A percentile compares a stretch with the other conserved stretches of the same genome.
Conservation (phyloP, 192 early-diverging fungal genomes). For the Thoreauomyces humboldtii region DNA sequence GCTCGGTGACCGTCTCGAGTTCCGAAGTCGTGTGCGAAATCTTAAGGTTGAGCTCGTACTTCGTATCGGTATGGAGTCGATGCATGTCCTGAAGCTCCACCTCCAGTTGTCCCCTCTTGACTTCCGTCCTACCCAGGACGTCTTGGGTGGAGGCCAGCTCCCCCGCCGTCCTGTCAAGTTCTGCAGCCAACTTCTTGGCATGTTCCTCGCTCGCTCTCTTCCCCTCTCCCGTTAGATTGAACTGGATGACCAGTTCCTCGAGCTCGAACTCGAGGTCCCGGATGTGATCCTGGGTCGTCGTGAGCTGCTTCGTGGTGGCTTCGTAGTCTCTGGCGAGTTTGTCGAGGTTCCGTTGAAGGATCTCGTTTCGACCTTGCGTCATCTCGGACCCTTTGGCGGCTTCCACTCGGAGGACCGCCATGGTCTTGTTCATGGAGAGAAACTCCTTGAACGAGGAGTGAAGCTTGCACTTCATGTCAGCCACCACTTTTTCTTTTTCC, state of each 20-base stretch:
- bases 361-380: conserved; percentile 45
- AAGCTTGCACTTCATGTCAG: conserved; percentile 47
- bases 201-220: conserved; percentile 36
- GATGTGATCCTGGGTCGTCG: conserved; percentile 26
- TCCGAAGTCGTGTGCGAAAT: conserved; percentile 29
- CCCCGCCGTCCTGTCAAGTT: conserved; percentile 33
- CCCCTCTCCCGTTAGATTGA: conserved; percentile 49
- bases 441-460: conserved; percentile 55
- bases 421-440: conserved; percentile 49
- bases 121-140: conserved; percentile 19
- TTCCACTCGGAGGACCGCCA: conserved; percentile 43
- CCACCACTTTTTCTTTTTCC: conserved; percentile 23
- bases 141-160: conserved; percentile 29
- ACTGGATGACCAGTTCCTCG: conserved; percentile 47
- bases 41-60: conserved; percentile 34
- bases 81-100: conserved; percentile 27
- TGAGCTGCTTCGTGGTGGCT: conserved; percentile 43
- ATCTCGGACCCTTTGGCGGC: conserved; percentile 50
- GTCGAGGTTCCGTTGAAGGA: conserved; percentile 51
- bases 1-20: conserved; percentile 22
- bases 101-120: conserved; percentile 32
- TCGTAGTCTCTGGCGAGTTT: conserved; percentile 57
- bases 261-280: conserved; percentile 57
- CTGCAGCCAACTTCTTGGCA: conserved; percentile 32
- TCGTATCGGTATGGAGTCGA: conserved; percentile 27